A percentile compares a stretch with the other conserved stretches of the same genome.
phyloP scores from a whole-genome alignment of 2,329 filamentous ascomycete species.

The Cytospora chrysosperma region DNA sequence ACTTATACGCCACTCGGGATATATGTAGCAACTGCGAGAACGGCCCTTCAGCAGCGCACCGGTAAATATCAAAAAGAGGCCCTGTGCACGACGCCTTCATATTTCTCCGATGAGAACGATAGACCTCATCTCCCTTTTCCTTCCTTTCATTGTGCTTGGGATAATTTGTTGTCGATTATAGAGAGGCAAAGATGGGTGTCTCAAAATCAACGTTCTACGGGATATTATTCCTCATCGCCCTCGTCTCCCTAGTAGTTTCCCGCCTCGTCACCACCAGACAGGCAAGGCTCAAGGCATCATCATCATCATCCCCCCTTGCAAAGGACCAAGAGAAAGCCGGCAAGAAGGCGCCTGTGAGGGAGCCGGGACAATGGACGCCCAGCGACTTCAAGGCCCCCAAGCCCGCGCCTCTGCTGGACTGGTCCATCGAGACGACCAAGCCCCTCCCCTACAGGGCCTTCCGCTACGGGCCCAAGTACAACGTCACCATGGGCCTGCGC shows the following conservation, averaged over 20 bases:
- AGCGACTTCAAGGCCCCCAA: slow-evolving; percentile 58
- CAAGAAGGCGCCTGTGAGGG: background rate
- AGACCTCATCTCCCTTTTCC: background rate
- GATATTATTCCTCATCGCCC: slow-evolving; percentile 4
- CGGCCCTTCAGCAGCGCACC: background rate
- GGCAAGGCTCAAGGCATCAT: background rate
- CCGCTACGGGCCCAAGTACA: slow-evolving; percentile 72
- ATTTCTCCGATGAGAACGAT: background rate
- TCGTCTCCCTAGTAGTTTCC: slow-evolving; percentile 5
- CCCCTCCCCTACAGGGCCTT: slow-evolving; percentile 79
- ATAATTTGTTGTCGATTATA: background rate
- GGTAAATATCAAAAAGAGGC: background rate
- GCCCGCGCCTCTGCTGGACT: slow-evolving; percentile 63
- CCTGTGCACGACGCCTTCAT: background rate
- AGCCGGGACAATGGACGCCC: slow-evolving; percentile 52
- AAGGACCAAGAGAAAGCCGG: background rate
- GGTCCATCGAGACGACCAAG: slow-evolving; percentile 67
- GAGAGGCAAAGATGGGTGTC: background rate
- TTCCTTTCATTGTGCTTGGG: no score
- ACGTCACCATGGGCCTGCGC: slow-evolving; percentile 76
- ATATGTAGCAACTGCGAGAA: background rate
- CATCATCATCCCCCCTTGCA: background rate
- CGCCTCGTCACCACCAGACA: slow-evolving; percentile 6
- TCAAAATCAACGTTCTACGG: slow-evolving; percentile 9
- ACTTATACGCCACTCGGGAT: background rate